Conservation (phyloP, 495 filamentous ascomycete species). For the Tuber aestivum region DNA sequence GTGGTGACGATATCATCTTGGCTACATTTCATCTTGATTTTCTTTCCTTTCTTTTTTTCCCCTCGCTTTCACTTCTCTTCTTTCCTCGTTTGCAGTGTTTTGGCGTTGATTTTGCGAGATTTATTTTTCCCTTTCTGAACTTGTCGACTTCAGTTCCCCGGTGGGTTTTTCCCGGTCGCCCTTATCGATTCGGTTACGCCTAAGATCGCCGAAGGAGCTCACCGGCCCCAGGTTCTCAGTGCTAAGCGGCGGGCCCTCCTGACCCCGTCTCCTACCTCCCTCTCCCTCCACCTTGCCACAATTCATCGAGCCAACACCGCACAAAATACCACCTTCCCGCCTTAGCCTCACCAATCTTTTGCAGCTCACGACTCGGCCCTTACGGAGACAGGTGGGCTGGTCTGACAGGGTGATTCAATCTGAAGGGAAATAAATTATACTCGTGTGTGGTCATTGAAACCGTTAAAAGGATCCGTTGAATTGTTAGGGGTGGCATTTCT, state of each 20-base stretch:
- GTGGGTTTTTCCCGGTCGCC: conserved; percentile 2
- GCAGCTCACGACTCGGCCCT: conserved; percentile 8
- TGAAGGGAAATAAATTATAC: background rate
- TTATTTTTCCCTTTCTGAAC: background rate
- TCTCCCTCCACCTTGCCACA: conserved; percentile 3
- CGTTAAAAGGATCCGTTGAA: background rate
- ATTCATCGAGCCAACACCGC: conserved; percentile 13
- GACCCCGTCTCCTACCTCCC: conserved; percentile 3
- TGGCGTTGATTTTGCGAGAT: background rate
- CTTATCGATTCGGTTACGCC: conserved; percentile 36
- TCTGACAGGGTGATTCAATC: conserved; percentile 11
- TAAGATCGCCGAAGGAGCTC: conserved; percentile 25
- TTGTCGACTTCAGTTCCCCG: background rate
- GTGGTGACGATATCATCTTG: background rate
- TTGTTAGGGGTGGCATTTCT: background rate
- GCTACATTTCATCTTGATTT: background rate
- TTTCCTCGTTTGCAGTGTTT: background rate
- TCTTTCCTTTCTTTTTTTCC: background rate
- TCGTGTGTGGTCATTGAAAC: conserved; percentile 2
- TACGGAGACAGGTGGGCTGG: conserved; percentile 29
- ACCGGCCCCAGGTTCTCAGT: conserved; percentile 25
- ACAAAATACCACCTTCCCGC: conserved; percentile 16
- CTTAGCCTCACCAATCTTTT: conserved; percentile 16
- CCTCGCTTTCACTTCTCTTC: background rate
- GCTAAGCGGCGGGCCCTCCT: conserved; percentile 13